Percentiles rank a stretch among this genome's conserved stretches.
phyloP scores from a whole-genome alignment of 306 rosid species.

The Astragalus membranaceus region DNA sequence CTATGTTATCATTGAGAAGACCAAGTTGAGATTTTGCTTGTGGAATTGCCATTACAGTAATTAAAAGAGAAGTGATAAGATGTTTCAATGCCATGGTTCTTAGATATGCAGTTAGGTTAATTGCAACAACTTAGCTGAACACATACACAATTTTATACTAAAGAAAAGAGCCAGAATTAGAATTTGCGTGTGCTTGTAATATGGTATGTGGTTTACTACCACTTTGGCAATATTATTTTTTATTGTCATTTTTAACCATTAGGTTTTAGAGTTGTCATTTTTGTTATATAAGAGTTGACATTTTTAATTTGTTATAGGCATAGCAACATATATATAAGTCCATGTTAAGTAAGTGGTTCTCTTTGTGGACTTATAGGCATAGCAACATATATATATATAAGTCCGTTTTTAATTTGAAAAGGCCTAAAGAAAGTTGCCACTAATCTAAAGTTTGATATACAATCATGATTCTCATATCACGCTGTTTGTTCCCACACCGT shows the following conservation, averaged over 20 bases:
- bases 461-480: constrained; percentile 1
- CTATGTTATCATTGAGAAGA: constrained; percentile 3
- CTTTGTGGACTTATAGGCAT: too few relatives aligned
- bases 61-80: neutral
- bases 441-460: neutral
- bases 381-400: too few relatives aligned
- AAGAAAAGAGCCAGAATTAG: neutral
- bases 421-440: too few relatives aligned
- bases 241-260: neutral
- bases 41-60: constrained; percentile 15
- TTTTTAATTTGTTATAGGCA: neutral
- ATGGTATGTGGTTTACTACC: neutral
- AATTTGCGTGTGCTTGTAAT: constrained; percentile 7
- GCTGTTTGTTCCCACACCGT: neutral
- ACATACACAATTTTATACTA: constrained; percentile 15
- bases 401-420: too few relatives aligned
- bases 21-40: constrained; percentile 17
- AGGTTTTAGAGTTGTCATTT: neutral
- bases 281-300: neutral
- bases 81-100: neutral
- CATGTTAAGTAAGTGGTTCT: too few relatives aligned
- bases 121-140: neutral
- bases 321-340: too few relatives aligned
- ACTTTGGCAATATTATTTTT: neutral
- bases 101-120: neutral